A percentile compares a stretch with the other conserved stretches of the same genome.
These are phyloP conservation scores for Mycena albidolilacea DNA, from an alignment of 768 basidiomycete genomes.

Conservation along the genomic window DNA sequence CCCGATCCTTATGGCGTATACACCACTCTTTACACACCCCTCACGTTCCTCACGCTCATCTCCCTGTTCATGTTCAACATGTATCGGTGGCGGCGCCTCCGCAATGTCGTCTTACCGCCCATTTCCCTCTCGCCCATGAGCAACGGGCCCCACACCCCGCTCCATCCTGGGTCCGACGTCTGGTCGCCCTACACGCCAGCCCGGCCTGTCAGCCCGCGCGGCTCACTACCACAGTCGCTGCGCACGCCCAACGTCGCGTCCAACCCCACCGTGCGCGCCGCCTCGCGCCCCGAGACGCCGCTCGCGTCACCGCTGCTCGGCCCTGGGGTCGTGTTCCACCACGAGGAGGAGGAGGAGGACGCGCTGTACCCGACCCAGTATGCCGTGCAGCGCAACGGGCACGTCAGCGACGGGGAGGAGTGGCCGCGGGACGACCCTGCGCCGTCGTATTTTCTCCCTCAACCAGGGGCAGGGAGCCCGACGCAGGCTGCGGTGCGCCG, in stretches of 20 bases:
- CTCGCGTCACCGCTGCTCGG: constrained; percentile 53
- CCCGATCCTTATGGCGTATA: constrained; percentile 80
- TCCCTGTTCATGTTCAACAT: constrained; percentile 63
- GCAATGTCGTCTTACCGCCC: constrained; percentile 45
- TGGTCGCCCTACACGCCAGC: constrained; percentile 61
- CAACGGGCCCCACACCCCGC: constrained; percentile 43
- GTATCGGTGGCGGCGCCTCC: constrained; percentile 44
- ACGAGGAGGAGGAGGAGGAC: constrained; percentile 63
- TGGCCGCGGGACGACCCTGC: constrained; percentile 46
- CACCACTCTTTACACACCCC: constrained; percentile 74
- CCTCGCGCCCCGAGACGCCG: constrained; percentile 60
- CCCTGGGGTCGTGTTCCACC: constrained; percentile 44
- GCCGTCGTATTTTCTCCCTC: constrained; percentile 56
- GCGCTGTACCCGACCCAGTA: constrained; percentile 67
- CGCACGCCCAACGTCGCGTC: constrained; percentile 56
- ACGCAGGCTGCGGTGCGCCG: constrained; percentile 38
- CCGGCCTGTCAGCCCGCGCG: constrained; percentile 56
- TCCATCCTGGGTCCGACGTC: constrained; percentile 48
- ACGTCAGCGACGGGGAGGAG: constrained; percentile 51
- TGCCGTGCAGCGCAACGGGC: constrained; percentile 54
- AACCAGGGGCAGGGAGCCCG: constrained; percentile 47
- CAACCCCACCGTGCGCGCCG: constrained; percentile 58
- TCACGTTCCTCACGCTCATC: constrained; percentile 68
- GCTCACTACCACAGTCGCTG: constrained; percentile 53
- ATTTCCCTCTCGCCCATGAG: constrained; percentile 50